phyloP scores from a whole-genome alignment of 2,329 filamentous ascomycete genomes.

The Elsinoe batatas region DNA sequence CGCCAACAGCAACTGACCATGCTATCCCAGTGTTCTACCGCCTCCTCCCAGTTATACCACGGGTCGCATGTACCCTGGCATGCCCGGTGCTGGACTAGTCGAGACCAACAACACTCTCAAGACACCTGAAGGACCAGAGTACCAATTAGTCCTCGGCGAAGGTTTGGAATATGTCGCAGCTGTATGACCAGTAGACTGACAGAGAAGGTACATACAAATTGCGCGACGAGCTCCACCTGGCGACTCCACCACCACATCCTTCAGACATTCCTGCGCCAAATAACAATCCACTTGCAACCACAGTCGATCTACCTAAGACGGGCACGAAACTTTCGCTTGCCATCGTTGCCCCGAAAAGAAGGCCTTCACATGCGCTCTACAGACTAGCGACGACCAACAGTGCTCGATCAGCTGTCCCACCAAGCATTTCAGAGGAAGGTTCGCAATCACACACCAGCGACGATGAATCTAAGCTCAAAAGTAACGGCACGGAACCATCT shows the following conservation, averaged over 20 bases:
- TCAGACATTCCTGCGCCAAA: constrained; percentile 82
- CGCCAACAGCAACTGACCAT: background rate
- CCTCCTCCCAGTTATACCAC: constrained; percentile 80
- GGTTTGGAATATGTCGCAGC: constrained; percentile 41
- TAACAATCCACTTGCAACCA: constrained; percentile 82
- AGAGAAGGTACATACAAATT: constrained; percentile 72
- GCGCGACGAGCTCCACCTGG: constrained; percentile 82
- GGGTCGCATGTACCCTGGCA: constrained; percentile 57
- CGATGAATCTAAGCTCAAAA: constrained; percentile 31
- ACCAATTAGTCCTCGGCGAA: constrained; percentile 88
- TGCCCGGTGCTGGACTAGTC: constrained; percentile 60
- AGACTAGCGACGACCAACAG: constrained; percentile 34
- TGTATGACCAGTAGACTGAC: constrained; percentile 11
- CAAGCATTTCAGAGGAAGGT: constrained; percentile 38
- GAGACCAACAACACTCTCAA: constrained; percentile 89
- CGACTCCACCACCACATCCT: constrained; percentile 89
- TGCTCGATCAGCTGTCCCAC: constrained; percentile 26
- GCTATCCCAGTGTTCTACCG: constrained; percentile 56
- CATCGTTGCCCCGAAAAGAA: constrained; percentile 49
- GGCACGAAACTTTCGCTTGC: constrained; percentile 79
- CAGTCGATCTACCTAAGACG: constrained; percentile 67
- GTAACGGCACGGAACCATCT: constrained; percentile 17
- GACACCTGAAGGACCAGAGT: constrained; percentile 71
- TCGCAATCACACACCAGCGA: constrained; percentile 37
- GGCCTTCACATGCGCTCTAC: constrained; percentile 34